phyloP scores from a whole-genome alignment of 2,329 filamentous ascomycete species.

The Nigrospora oryzae region DNA sequence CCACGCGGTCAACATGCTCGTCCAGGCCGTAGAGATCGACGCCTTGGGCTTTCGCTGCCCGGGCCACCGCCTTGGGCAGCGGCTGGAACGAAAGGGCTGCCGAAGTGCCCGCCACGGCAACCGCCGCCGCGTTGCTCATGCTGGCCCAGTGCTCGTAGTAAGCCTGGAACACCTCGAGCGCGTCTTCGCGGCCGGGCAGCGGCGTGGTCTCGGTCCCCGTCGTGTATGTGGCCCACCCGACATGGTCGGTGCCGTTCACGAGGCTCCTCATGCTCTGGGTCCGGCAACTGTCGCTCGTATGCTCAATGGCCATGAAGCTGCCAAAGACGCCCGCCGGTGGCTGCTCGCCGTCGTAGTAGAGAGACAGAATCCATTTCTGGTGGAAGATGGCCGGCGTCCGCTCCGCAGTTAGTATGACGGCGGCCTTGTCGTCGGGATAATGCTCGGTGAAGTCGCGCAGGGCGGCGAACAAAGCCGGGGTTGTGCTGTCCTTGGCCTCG shows the following conservation, averaged over 20 bases:
- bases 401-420: slow-evolving; percentile 48
- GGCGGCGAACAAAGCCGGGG: slow-evolving; percentile 31
- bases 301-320: slow-evolving; percentile 41
- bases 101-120: slow-evolving; percentile 15
- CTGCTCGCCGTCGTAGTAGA: slow-evolving; percentile 52
- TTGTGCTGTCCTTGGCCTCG: slow-evolving; percentile 19
- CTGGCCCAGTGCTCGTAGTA: slow-evolving; percentile 24
- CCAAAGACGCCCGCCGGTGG: slow-evolving; percentile 45
- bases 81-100: slow-evolving; percentile 29
- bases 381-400: slow-evolving; percentile 31
- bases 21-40: slow-evolving; percentile 31
- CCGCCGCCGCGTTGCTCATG: slow-evolving; percentile 12
- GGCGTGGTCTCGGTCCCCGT: slow-evolving; percentile 29
- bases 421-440: slow-evolving; percentile 51
- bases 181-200: slow-evolving; percentile 17
- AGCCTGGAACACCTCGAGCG: slow-evolving; percentile 18
- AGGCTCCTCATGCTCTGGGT: slow-evolving; percentile 22
- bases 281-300: slow-evolving; percentile 33
- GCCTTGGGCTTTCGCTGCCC: slow-evolving; percentile 19
- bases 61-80: slow-evolving; percentile 25
- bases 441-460: slow-evolving; percentile 48
- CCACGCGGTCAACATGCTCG: slow-evolving; percentile 26
- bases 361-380: slow-evolving; percentile 50
- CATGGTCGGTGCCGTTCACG: slow-evolving; percentile 8
- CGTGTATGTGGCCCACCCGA: slow-evolving; percentile 25